Conservation (phyloP, 2,329 filamentous ascomycete species). For the Beauveria australis region DNA sequence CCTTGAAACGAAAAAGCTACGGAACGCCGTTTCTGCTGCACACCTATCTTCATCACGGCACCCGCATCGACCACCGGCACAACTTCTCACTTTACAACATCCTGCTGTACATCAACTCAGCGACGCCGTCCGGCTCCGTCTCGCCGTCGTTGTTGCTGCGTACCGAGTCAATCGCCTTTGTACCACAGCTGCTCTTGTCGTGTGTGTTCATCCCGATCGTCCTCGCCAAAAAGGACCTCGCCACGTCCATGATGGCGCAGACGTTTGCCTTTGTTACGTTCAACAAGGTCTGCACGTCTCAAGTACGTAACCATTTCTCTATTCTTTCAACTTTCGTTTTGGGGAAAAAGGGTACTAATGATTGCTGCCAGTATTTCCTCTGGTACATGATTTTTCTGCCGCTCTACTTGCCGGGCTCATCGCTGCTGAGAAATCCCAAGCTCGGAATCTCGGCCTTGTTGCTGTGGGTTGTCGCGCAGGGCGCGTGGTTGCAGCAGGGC, state of each 20-base stretch:
- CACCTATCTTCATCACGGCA: conserved; percentile 88
- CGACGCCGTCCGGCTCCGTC: conserved; percentile 28
- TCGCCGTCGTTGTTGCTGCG: conserved; percentile 30
- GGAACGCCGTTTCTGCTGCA: conserved; percentile 75
- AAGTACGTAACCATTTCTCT: conserved; percentile 47
- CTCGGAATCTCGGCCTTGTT: conserved; percentile 57
- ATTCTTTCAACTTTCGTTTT: too few species aligned
- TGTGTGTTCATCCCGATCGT: conserved; percentile 66
- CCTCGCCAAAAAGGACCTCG: conserved; percentile 72
- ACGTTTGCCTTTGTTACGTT: conserved; percentile 97
- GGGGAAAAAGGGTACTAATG: neutral
- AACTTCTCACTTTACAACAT: conserved; percentile 98
- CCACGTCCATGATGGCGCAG: conserved; percentile 82
- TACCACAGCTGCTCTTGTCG: conserved; percentile 78
- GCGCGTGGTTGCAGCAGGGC: conserved; percentile 65
- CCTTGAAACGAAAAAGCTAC: conserved; percentile 46
- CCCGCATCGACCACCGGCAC: conserved; percentile 89
- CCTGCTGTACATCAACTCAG: conserved; percentile 78
- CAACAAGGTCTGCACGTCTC: conserved; percentile 98
- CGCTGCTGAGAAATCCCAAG: conserved; percentile 51
- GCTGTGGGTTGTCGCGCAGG: conserved; percentile 73
- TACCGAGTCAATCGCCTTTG: conserved; percentile 75
- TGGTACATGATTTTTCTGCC: conserved; percentile 96
- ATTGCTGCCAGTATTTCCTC: conserved; percentile 72
- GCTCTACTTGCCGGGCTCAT: conserved; percentile 77